Conservation (phyloP, 2,329 filamentous ascomycete genomes). For the Neofusicoccum laricinum region DNA sequence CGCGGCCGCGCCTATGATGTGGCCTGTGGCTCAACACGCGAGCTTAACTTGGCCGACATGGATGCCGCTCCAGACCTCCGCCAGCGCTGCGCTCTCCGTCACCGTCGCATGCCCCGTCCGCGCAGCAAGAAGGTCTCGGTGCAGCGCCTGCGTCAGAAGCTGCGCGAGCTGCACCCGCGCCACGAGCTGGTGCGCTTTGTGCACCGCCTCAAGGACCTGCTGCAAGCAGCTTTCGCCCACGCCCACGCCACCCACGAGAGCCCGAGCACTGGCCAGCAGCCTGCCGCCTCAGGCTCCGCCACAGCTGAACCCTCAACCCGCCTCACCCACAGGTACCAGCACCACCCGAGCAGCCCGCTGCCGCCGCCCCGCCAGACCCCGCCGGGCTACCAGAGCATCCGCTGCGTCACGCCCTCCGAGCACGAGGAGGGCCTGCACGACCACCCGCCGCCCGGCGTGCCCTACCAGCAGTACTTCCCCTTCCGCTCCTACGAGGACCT, state of each 20-base stretch:
- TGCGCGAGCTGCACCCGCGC: conserved; percentile 14
- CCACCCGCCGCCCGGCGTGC: conserved; percentile 13
- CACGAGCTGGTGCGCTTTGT: conserved; percentile 16
- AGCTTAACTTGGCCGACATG: conserved; percentile 6
- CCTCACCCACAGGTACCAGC: not conserved
- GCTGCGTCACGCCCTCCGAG: conserved; percentile 14
- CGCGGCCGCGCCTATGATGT: not conserved
- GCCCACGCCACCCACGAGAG: not conserved
- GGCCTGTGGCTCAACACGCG: conserved; percentile 13
- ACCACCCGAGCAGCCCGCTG: not conserved
- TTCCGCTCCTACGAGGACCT: conserved; percentile 18
- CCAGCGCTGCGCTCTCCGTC: not conserved
- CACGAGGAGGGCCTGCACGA: conserved; percentile 17
- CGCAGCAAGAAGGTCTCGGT: conserved; percentile 7
- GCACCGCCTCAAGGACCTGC: conserved; percentile 12
- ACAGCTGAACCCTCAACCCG: not conserved
- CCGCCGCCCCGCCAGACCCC: conserved; percentile 11
- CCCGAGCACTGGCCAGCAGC: conserved; percentile 7
- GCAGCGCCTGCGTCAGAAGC: conserved; percentile 16
- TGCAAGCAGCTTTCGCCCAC: conserved; percentile 13
- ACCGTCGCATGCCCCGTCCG: conserved; percentile 10
- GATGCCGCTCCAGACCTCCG: not conserved
- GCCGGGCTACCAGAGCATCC: conserved; percentile 17
- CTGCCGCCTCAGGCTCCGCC: not conserved
- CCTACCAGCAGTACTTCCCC: conserved; percentile 16